phyloP scores from a whole-genome alignment of 1,284 basidiomycete genomes.

The Thecaphora frezii region DNA sequence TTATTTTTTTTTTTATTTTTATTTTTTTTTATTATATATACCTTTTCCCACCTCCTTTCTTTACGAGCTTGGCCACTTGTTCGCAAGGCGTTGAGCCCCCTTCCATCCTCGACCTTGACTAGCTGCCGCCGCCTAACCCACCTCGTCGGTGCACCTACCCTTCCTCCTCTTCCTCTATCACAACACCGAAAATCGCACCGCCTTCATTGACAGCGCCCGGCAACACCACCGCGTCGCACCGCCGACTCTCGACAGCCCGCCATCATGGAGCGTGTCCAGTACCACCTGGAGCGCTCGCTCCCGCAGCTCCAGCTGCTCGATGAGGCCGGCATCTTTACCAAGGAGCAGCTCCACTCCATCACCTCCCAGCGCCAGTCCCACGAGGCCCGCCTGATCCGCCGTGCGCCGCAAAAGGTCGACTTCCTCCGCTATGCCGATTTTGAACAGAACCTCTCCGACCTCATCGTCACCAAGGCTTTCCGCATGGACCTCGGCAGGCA shows the following conservation, averaged over 20 bases:
- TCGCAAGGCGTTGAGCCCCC: neutral
- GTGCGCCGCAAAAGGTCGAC: constrained; percentile 81
- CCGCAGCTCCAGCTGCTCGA: constrained; percentile 91
- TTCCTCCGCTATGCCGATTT: constrained; percentile 89
- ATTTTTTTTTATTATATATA: too few species aligned
- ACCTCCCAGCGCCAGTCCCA: constrained; percentile 80
- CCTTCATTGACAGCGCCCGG: neutral
- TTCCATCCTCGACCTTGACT: too few species aligned
- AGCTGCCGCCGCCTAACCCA: too few species aligned
- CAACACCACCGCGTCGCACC: neutral
- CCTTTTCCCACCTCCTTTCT: neutral
- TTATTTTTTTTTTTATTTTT: too few species aligned
- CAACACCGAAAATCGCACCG: too few species aligned
- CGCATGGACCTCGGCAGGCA: constrained; percentile 32
- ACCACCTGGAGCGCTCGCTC: constrained; percentile 94
- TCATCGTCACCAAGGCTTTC: constrained; percentile 36
- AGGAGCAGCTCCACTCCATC: constrained; percentile 72
- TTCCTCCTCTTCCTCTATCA: too few species aligned
- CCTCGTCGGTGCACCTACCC: too few species aligned
- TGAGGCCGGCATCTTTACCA: constrained; percentile 81
- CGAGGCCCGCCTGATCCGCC: constrained; percentile 79
- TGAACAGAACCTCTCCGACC: constrained; percentile 68
- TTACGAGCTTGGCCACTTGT: neutral
- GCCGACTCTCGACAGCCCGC: neutral
- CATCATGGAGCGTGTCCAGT: constrained; percentile 87